Conservation (phyloP, 2,329 filamentous ascomycete genomes). For the Talaromyces sp. region DNA sequence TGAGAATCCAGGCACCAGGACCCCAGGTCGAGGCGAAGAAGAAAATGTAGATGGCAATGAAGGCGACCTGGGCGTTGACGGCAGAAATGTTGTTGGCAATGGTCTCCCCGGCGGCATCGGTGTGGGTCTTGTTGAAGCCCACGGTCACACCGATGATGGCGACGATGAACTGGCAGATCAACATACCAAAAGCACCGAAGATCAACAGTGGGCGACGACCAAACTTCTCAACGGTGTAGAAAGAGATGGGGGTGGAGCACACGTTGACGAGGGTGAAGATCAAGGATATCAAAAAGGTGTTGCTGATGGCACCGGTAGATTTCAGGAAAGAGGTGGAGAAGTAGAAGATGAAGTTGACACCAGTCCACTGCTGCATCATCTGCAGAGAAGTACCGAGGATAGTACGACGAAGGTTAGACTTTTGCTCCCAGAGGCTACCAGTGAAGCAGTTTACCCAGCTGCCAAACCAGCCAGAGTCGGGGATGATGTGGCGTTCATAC, state of each 20-base stretch:
- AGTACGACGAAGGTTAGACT: slow-evolving; percentile 59
- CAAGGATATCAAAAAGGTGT: slow-evolving; percentile 78
- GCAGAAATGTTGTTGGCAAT: slow-evolving; percentile 42
- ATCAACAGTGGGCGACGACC: slow-evolving; percentile 79
- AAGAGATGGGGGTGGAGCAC: slow-evolving; percentile 76
- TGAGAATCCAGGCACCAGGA: slow-evolving; percentile 65
- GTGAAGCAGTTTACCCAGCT: slow-evolving; percentile 65
- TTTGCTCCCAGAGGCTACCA: slow-evolving; percentile 50
- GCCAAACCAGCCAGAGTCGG: slow-evolving; percentile 59
- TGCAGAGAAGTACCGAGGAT: slow-evolving; percentile 69
- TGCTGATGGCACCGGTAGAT: slow-evolving; percentile 67
- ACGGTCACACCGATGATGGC: slow-evolving; percentile 67
- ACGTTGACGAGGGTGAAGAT: slow-evolving; percentile 89
- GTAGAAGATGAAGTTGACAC: slow-evolving; percentile 92
- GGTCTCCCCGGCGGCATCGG: slow-evolving; percentile 52
- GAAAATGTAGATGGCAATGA: slow-evolving; percentile 90
- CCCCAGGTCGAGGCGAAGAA: slow-evolving; percentile 90
- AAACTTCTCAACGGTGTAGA: slow-evolving; percentile 77
- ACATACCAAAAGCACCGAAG: slow-evolving; percentile 74
- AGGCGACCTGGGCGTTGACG: slow-evolving; percentile 65
- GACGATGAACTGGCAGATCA: slow-evolving; percentile 81
- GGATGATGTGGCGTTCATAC: slow-evolving; percentile 69
- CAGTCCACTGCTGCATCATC: slow-evolving; percentile 79
- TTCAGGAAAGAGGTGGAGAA: slow-evolving; percentile 82
- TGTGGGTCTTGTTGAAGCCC: slow-evolving; percentile 37